phyloP scores from a whole-genome alignment of 129 eudicot genomes.

The Solidago caesia region DNA sequence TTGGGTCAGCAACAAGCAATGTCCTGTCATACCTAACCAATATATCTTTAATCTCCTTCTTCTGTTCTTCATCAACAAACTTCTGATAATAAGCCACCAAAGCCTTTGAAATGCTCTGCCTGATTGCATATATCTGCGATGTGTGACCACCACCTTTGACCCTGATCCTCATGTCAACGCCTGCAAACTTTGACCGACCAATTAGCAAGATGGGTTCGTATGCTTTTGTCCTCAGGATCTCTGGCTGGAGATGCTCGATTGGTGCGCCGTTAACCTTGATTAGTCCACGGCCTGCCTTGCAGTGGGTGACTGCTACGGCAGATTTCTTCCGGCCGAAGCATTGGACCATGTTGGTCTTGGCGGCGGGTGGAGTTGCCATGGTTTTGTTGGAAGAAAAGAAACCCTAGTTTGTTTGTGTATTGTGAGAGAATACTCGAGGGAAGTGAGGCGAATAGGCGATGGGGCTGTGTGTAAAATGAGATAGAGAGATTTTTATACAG shows the following conservation, averaged over 20 bases:
- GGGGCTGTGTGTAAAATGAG: background rate
- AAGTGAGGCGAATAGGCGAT: background rate
- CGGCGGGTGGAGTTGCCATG: slow-evolving; percentile 47
- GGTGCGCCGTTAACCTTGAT: slow-evolving; percentile 77
- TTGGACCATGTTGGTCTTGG: slow-evolving; percentile 48
- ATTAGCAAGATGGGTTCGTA: slow-evolving; percentile 65
- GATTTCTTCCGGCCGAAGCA: slow-evolving; percentile 85
- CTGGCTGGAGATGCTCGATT: slow-evolving; percentile 65
- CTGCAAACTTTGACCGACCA: slow-evolving; percentile 60
- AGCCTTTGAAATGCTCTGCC: slow-evolving; percentile 73
- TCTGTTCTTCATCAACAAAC: slow-evolving; percentile 64
- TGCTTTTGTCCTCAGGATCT: slow-evolving; percentile 71
- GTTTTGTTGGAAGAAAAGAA: background rate
- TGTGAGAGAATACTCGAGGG: background rate
- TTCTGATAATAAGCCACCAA: slow-evolving; percentile 75
- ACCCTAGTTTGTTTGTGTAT: background rate
- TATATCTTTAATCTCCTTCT: slow-evolving; percentile 77
- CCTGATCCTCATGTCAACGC: slow-evolving; percentile 74
- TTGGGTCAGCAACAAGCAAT: slow-evolving; percentile 80
- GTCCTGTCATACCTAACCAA: slow-evolving; percentile 77
- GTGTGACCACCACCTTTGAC: slow-evolving; percentile 87
- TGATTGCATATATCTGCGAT: slow-evolving; percentile 80
- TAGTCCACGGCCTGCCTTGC: slow-evolving; percentile 73
- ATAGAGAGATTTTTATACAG: background rate
- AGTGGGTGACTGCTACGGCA: slow-evolving; percentile 81